These are phyloP conservation scores for Kwoniella shandongensis DNA, from an alignment of 768 basidiomycete species.

Conservation along the genomic window DNA sequence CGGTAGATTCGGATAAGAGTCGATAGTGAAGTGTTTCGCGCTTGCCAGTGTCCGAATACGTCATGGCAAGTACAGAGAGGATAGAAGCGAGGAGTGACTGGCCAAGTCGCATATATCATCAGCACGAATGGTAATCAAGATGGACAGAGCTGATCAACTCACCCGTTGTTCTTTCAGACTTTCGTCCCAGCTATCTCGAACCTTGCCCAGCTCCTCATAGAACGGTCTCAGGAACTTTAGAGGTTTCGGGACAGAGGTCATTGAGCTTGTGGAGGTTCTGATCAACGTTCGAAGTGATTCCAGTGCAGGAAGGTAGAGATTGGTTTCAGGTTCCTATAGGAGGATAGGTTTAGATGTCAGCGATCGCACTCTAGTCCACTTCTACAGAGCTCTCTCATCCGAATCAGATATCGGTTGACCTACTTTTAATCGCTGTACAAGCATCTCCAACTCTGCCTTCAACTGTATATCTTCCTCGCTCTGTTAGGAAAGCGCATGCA, in stretches of 20 bases:
- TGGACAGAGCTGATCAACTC: slow-evolving; percentile 8
- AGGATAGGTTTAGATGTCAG: neutral
- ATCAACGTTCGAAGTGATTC: slow-evolving; percentile 92
- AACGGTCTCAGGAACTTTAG: slow-evolving; percentile 95
- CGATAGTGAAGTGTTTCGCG: slow-evolving; percentile 94
- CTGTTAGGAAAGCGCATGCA: slow-evolving; percentile 1
- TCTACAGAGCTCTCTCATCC: too few relatives aligned
- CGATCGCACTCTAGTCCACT: too few relatives aligned
- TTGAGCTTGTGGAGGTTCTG: slow-evolving; percentile 92
- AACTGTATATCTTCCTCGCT: slow-evolving; percentile 88
- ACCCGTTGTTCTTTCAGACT: slow-evolving; percentile 60
- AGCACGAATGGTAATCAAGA: neutral
- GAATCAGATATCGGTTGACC: slow-evolving; percentile 35
- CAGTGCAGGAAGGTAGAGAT: slow-evolving; percentile 81
- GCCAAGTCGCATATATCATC: neutral
- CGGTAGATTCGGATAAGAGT: slow-evolving; percentile 66
- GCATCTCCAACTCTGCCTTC: slow-evolving; percentile 92
- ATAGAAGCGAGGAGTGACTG: slow-evolving; percentile 95
- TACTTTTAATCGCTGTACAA: slow-evolving; percentile 89
- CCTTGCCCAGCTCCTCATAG: slow-evolving; percentile 80
- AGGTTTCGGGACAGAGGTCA: slow-evolving; percentile 99
- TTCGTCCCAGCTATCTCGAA: slow-evolving; percentile 69
- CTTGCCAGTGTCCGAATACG: slow-evolving; percentile 95
- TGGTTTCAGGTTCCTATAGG: slow-evolving; percentile 79
- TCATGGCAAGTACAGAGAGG: slow-evolving; percentile 97